phyloP scores from a whole-genome alignment of 805 yeast species.

The Zygoascus tannicola region DNA sequence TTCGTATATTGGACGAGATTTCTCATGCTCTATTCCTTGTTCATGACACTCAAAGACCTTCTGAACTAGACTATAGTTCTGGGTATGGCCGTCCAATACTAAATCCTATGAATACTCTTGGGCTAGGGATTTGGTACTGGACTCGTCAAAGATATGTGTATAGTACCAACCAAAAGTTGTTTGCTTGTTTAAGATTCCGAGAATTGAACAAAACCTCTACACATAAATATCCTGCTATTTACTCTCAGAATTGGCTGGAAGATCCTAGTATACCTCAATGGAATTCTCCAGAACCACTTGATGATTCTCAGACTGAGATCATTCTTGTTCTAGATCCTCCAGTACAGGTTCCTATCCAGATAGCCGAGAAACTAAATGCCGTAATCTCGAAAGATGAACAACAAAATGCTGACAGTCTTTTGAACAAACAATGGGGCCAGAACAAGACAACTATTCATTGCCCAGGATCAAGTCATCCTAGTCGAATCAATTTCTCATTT shows the following conservation, averaged over 20 bases:
- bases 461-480: neutral
- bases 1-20: conserved; percentile 26
- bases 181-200: conserved; percentile 18
- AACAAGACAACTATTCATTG: neutral
- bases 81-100: conserved; percentile 24
- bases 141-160: conserved; percentile 7
- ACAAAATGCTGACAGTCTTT: neutral
- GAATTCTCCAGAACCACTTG: conserved; percentile 11
- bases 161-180: conserved; percentile 4
- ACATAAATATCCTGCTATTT: conserved; percentile 9
- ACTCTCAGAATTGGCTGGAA: conserved; percentile 19
- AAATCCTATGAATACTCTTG: conserved; percentile 25
- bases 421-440: conserved; percentile 1
- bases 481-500: neutral
- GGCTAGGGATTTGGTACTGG: conserved; percentile 29
- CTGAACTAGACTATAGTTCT: conserved; percentile 3
- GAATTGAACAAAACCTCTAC: conserved; percentile 15
- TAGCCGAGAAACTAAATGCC: conserved; percentile 13
- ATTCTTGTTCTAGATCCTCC: conserved; percentile 30
- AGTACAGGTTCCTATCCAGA: conserved; percentile 18
- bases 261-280: conserved; percentile 9
- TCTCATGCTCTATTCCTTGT: conserved; percentile 21
- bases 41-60: conserved; percentile 4
- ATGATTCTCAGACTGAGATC: conserved; percentile 25
- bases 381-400: neutral